Evolutionary conservation across 1,284 basidiomycete genomes (phyloP).

Genomic region (Trametes versicolor): DNA sequence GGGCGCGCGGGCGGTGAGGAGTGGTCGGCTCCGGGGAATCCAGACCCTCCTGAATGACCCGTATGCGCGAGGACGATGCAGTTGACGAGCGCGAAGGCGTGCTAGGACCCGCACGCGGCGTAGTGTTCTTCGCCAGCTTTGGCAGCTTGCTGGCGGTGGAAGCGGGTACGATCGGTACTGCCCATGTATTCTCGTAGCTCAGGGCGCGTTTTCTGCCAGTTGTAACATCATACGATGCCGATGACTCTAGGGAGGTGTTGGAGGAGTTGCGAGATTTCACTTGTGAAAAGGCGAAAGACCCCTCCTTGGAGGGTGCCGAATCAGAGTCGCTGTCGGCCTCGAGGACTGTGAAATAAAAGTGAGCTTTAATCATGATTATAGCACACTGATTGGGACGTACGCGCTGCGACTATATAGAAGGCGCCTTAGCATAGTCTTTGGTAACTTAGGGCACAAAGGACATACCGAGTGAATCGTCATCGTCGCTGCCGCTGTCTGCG

Average conservation of each 20-base stretch:
- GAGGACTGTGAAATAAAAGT: slow-evolving; percentile 18
- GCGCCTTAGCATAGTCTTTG: slow-evolving; percentile 1
- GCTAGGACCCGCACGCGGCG: neutral
- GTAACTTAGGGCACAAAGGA: neutral
- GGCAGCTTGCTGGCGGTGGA: slow-evolving; percentile 14
- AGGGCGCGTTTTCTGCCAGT: slow-evolving; percentile 30
- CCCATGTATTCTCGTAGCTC: slow-evolving; percentile 23
- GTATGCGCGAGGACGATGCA: neutral
- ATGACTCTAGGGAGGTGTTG: slow-evolving; percentile 24
- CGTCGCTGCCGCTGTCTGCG: slow-evolving; percentile 5
- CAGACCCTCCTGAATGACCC: slow-evolving; percentile 2
- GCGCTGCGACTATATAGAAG: slow-evolving; percentile 14
- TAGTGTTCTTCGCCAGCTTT: slow-evolving; percentile 7
- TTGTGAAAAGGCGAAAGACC: slow-evolving; percentile 28
- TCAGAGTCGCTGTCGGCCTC: slow-evolving; percentile 31
- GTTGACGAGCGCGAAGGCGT: slow-evolving; percentile 4
- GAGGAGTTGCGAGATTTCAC: slow-evolving; percentile 20
- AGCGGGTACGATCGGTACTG: neutral
- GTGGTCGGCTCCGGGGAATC: slow-evolving; percentile 3
- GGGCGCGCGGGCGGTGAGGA: slow-evolving; percentile 11
- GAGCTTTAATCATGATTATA: neutral
- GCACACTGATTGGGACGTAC: slow-evolving; percentile 8
- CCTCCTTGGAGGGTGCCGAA: slow-evolving; percentile 6
- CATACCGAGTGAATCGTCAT: slow-evolving; percentile 10
- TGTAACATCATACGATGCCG: slow-evolving; percentile 17